phyloP scores from a whole-genome alignment of 2,329 filamentous ascomycete species.

The Sarocladium brachiariae region DNA sequence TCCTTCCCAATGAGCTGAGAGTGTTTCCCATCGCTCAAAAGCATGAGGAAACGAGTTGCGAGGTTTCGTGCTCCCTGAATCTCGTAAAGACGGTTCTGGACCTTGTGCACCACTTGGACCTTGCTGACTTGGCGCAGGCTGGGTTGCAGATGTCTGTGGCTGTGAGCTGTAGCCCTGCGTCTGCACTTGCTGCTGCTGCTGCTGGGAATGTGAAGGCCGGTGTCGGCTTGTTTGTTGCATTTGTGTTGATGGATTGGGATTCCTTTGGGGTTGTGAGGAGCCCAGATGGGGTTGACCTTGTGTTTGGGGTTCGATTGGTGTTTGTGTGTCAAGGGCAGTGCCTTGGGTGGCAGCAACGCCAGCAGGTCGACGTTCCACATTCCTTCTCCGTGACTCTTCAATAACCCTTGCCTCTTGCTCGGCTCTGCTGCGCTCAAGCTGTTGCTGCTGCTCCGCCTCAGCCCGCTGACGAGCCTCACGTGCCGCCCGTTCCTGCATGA shows the following conservation, averaged over 20 bases:
- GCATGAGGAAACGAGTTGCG: conserved; percentile 85
- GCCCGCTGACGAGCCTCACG: conserved; percentile 66
- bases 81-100: conserved; percentile 11
- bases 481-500: conserved; percentile 80
- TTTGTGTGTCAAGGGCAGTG: conserved; percentile 22
- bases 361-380: conserved; percentile 55
- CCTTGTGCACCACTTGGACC: conserved; percentile 10
- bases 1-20: conserved; percentile 97
- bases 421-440: conserved; percentile 47
- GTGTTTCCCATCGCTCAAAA: conserved; percentile 93
- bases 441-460: conserved; percentile 51
- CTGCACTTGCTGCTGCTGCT: not conserved
- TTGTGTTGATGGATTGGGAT: conserved; percentile 13
- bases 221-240: conserved; percentile 11
- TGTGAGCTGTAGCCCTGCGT: conserved; percentile 1
- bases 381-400: conserved; percentile 49
- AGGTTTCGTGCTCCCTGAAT: conserved; percentile 27
- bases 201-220: conserved; percentile 11
- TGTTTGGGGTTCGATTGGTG: conserved; percentile 27
- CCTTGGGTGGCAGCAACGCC: conserved; percentile 34
- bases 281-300: conserved; percentile 19
- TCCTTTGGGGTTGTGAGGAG: conserved; percentile 11
- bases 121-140: conserved; percentile 11
- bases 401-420: conserved; percentile 49
- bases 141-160: conserved; percentile 3